Evolutionary conservation across 1,284 basidiomycete genomes (phyloP), one percentile per base, ranked within the genome.

Genomic region (Ustilago bromivora): DNA sequence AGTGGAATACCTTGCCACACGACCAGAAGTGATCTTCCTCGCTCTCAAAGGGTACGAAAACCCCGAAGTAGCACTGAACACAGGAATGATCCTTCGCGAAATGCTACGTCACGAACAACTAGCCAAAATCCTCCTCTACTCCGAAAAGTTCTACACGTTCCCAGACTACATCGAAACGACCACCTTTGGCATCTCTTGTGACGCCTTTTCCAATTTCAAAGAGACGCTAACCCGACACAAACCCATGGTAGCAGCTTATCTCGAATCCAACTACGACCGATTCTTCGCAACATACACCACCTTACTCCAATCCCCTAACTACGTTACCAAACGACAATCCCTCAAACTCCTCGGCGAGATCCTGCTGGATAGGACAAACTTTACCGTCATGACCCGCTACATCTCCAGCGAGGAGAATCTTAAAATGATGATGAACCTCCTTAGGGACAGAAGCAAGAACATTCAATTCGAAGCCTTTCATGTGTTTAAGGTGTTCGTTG

Each of bases 391-490:
- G 96, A 98, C 96, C 0, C 90, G 92, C n/a, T 99, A 98, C 87
- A 98, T 99, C 80, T 91, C 93, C 6, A 77, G 77, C 57, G 89
- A 90, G 70, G 92, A 92, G 43, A 99, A 99, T 85, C 90, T 99
- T 71, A 98, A 98, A 91, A 94, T 96, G 91, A 98, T 99, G 94
- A 99, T 99, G 96, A 99, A 99, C 87, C 90, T 99, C 60, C 89
- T 99, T 57, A 90, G 95, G 72, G 95, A 98, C 85, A 95, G 95
- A 89, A 96, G 94, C 89, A 94, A 95, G 89, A 98, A 99, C 87
- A 99, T 99, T 61, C 96, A 99, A 87, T 99, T 98, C 73, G 96
- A 99, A 87, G 96, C 96, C 2, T 99, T 99, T 88, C 97, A 99
- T 83, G 97, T 99, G 38, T 99, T 99, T 91, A 99, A 99, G 91